Evolutionary conservation across 768 basidiomycete genomes (phyloP).

Genomic region (Tulasnella sp.): DNA sequence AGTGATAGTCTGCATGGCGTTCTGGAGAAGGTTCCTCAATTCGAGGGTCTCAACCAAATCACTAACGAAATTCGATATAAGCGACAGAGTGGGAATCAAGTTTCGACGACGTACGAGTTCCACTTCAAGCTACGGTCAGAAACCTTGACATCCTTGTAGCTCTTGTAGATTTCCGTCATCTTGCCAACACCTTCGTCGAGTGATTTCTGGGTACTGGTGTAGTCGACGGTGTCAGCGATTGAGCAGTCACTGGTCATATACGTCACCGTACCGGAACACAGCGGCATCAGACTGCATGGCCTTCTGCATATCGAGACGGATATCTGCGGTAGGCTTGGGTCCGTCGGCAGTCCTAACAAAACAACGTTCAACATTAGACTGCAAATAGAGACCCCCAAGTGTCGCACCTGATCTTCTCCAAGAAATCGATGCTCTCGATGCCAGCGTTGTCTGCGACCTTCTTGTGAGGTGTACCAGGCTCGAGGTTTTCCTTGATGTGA

Average conservation of each 20-base stretch:
- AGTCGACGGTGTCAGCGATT: not conserved
- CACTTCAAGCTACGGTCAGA: slow-evolving; percentile 99
- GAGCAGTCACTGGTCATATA: not conserved
- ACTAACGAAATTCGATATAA: slow-evolving; percentile 31
- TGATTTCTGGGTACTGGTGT: slow-evolving; percentile 61
- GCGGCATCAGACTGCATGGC: slow-evolving; percentile 97
- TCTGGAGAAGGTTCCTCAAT: slow-evolving; percentile 88
- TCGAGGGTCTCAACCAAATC: slow-evolving; percentile 97
- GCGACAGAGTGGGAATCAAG: not conserved
- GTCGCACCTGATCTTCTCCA: slow-evolving; percentile 67
- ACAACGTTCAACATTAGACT: not conserved
- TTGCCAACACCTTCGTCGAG: slow-evolving; percentile 89
- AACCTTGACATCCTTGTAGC: slow-evolving; percentile 82
- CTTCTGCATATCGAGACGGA: slow-evolving; percentile 95
- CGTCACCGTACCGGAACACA: slow-evolving; percentile 63
- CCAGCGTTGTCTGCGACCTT: slow-evolving; percentile 78
- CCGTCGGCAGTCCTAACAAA: slow-evolving; percentile 56
- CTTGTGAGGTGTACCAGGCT: slow-evolving; percentile 86
- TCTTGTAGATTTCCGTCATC: slow-evolving; percentile 74
- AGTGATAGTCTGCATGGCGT: slow-evolving; percentile 90
- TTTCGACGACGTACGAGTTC: slow-evolving; percentile 69
- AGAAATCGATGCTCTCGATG: slow-evolving; percentile 64
- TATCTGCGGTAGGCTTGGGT: slow-evolving; percentile 72
- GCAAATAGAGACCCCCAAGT: not conserved
- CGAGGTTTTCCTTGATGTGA: slow-evolving; percentile 85